Percentiles rank a stretch among this genome's conserved stretches.
These are phyloP conservation scores for Chenopodium formosanum DNA, from an alignment of 148 eudicot species.

Conservation along the genomic window DNA sequence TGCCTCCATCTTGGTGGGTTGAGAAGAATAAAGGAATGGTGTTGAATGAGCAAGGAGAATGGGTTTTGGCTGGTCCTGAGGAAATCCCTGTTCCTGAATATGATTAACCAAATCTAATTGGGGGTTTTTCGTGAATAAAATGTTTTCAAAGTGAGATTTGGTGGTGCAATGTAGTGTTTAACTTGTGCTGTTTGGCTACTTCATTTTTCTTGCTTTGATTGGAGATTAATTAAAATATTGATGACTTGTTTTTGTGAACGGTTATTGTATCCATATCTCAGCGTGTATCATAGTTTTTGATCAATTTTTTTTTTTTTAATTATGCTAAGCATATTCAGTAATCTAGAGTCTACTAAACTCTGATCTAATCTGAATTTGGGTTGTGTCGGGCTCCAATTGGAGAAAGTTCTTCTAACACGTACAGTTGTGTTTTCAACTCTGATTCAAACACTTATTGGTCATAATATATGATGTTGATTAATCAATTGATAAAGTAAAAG, in stretches of 20 bases:
- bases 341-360: no score
- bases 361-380: no score
- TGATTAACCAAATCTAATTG: not conserved
- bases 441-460: no score
- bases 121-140: not conserved
- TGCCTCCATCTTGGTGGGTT: constrained; percentile 85
- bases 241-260: not conserved
- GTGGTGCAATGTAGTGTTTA: no score
- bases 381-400: no score
- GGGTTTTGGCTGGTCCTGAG: constrained; percentile 44
- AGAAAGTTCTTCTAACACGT: no score
- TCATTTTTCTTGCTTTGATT: not conserved
- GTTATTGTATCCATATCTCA: not conserved
- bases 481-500: not conserved
- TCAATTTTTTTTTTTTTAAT: no score
- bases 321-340: no score
- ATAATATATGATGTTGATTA: no score
- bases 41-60: constrained; percentile 54
- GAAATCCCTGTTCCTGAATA: constrained; percentile 33
- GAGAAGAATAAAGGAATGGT: constrained; percentile 81
- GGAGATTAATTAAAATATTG: not conserved
- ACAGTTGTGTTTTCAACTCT: no score
- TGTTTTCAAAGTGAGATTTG: no score
- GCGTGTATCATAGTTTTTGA: not conserved
- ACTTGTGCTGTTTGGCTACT: not conserved